Evolutionary conservation across 2,329 filamentous ascomycete species (phyloP).

Genomic region (Alternaria sp.): DNA sequence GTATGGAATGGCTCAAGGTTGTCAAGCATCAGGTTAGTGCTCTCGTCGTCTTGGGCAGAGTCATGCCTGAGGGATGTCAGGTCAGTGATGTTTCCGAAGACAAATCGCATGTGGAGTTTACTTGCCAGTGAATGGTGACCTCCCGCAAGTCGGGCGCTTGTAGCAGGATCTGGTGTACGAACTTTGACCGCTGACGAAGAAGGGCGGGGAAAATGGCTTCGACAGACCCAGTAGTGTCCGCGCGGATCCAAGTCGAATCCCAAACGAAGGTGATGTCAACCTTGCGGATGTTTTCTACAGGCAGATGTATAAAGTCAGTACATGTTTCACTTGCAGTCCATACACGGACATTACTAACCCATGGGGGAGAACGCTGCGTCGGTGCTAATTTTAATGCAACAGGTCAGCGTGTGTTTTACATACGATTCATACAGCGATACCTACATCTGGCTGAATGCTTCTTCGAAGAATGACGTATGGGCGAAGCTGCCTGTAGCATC

Average conservation of each 20-base stretch:
- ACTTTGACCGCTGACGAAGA: slow-evolving; percentile 35
- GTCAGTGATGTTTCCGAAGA: not conserved
- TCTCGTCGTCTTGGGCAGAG: slow-evolving; percentile 36
- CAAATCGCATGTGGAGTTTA: not conserved
- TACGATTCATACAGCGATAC: not conserved
- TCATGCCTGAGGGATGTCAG: slow-evolving; percentile 31
- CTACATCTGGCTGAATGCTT: slow-evolving; percentile 35
- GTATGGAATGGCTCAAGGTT: slow-evolving; percentile 34
- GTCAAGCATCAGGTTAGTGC: slow-evolving; percentile 31
- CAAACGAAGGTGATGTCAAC: slow-evolving; percentile 45
- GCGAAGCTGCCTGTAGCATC: slow-evolving; percentile 46
- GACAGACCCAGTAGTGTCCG: slow-evolving; percentile 23
- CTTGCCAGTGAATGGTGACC: slow-evolving; percentile 38
- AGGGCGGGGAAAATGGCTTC: slow-evolving; percentile 40
- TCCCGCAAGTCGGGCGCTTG: slow-evolving; percentile 38
- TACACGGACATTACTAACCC: not conserved
- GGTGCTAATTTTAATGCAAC: slow-evolving; percentile 4
- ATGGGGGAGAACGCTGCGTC: slow-evolving; percentile 46
- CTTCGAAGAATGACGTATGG: slow-evolving; percentile 46
- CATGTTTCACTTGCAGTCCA: not conserved
- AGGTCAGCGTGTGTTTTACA: not conserved
- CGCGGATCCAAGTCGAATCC: slow-evolving; percentile 46
- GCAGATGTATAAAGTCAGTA: not conserved
- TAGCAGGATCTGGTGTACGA: slow-evolving; percentile 35
- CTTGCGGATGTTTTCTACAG: slow-evolving; percentile 42